These are phyloP conservation scores for Theobroma grandiflorum DNA, from an alignment of 441 rosid species.

Conservation along the genomic window DNA sequence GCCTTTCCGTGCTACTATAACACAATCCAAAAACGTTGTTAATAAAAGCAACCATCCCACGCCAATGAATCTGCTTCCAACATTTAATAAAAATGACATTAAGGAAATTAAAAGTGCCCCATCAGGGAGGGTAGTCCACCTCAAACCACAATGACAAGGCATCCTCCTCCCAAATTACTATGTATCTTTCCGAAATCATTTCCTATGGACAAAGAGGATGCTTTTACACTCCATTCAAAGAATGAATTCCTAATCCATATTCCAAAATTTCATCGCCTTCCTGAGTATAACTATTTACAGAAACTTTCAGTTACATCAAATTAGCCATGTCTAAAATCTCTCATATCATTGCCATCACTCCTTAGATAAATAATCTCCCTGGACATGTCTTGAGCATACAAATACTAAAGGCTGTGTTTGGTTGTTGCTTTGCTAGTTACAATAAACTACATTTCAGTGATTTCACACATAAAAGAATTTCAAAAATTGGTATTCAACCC, in stretches of 20 bases:
- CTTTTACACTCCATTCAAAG: background rate
- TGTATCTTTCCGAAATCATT: background rate
- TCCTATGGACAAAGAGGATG: background rate
- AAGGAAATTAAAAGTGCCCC: background rate
- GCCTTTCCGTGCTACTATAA: background rate
- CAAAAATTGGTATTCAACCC: background rate
- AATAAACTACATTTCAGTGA: background rate
- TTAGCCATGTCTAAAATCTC: background rate
- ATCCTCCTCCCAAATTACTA: background rate
- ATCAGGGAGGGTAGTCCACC: background rate
- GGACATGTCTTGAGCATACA: background rate
- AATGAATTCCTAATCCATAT: background rate
- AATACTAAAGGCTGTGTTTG: background rate
- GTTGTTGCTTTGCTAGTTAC: background rate
- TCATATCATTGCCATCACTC: background rate
- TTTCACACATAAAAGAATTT: background rate
- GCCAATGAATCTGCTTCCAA: background rate
- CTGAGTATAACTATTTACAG: background rate
- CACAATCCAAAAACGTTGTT: background rate
- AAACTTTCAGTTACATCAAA: background rate
- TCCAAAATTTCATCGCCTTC: background rate
- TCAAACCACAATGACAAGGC: background rate
- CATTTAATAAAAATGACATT: background rate
- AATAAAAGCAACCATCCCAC: background rate
- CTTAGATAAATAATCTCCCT: background rate